Percentiles rank a stretch among this genome's conserved stretches.
Conservation (phyloP, 306 rosid genomes). For the Ceratonia siliqua region DNA sequence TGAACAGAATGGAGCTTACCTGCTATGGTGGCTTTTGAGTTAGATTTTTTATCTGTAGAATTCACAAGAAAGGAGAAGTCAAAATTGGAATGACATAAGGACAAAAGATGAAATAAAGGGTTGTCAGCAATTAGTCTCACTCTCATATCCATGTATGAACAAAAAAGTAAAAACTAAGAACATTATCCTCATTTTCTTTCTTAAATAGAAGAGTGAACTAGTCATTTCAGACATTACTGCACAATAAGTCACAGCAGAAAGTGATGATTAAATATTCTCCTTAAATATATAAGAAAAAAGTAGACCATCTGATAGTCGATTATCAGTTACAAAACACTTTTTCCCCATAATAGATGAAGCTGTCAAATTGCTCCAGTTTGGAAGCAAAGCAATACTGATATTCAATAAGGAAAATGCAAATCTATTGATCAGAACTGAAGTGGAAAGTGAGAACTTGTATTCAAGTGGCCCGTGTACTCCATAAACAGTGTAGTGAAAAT, state of each 20-base stretch:
- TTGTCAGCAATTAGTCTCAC: neutral
- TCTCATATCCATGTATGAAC: neutral
- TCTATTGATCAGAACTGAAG: neutral
- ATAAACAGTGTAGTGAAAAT: neutral
- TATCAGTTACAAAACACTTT: neutral
- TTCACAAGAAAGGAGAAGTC: neutral
- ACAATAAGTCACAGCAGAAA: neutral
- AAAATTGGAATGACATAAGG: neutral
- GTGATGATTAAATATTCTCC: neutral
- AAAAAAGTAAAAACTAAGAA: neutral
- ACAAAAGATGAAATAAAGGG: neutral
- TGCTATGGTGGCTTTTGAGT: neutral
- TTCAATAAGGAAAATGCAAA: neutral
- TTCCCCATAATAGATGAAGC: neutral
- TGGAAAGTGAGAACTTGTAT: neutral
- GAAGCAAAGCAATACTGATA: neutral
- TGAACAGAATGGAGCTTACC: constrained; percentile 33
- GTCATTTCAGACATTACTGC: neutral
- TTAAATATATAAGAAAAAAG: neutral
- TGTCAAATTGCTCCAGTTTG: neutral
- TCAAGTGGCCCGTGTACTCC: neutral
- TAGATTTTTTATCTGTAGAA: neutral
- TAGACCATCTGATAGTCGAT: neutral
- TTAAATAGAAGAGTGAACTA: neutral
- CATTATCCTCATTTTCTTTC: neutral